Percentiles rank a stretch among this genome's conserved stretches.
phyloP scores from a whole-genome alignment of 2,329 filamentous ascomycete genomes.

The Dissoconium aciculare region DNA sequence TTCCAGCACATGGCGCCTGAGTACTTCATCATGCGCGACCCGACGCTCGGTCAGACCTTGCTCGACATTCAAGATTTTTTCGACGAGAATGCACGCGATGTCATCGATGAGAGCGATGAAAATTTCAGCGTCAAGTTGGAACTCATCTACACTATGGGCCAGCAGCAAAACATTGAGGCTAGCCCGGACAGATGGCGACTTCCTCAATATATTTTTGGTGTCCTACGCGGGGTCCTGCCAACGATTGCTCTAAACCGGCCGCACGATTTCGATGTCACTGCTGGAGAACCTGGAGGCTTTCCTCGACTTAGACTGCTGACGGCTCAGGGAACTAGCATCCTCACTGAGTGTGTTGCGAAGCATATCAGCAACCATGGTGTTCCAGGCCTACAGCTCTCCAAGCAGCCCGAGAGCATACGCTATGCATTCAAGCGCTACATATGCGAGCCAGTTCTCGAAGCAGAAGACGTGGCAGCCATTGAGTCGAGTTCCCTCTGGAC shows the following conservation, averaged over 20 bases:
- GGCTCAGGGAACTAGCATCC: constrained; percentile 21
- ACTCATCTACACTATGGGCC: constrained; percentile 32
- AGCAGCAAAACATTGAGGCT: constrained; percentile 27
- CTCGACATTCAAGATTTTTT: constrained; percentile 39
- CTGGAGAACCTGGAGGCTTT: constrained; percentile 25
- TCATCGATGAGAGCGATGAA: constrained; percentile 47
- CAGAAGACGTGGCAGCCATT: constrained; percentile 4
- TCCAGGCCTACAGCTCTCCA: constrained; percentile 9
- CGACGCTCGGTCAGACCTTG: constrained; percentile 33
- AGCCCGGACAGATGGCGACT: constrained; percentile 28
- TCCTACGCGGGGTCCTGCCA: constrained; percentile 12
- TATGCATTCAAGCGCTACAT: constrained; percentile 11
- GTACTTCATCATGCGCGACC: constrained; percentile 35
- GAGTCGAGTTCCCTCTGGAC: constrained; percentile 9
- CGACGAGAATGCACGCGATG: constrained; percentile 37
- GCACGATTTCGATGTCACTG: constrained; percentile 8
- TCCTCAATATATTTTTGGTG: constrained; percentile 23
- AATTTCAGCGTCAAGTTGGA: constrained; percentile 29
- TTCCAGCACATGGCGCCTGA: constrained; percentile 49
- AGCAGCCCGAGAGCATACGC: constrained; percentile 7
- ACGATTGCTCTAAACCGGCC: constrained; percentile 6
- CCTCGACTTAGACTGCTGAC: constrained; percentile 44
- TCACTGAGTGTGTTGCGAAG: constrained; percentile 19
- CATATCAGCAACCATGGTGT: constrained; percentile 21
- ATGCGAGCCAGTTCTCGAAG: constrained; percentile 4